Conservation (phyloP, 2,329 filamentous ascomycete species). For the Tricladium varicosporioides region DNA sequence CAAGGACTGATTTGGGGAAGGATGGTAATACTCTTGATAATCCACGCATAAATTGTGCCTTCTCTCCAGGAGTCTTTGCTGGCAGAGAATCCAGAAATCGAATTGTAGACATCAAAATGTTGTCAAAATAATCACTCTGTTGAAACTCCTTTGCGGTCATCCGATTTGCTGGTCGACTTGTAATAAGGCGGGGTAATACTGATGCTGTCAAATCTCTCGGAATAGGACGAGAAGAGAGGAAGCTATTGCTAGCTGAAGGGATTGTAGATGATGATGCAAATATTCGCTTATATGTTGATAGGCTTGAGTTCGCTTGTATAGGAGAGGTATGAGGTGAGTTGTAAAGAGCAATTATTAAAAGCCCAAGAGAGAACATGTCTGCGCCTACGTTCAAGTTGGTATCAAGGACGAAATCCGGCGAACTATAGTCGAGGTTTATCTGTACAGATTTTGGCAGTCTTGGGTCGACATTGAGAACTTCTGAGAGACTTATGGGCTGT, state of each 20-base stretch:
- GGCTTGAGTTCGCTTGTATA: conserved; percentile 74
- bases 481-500: conserved; percentile 75
- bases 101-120: conserved; percentile 92
- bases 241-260: conserved; percentile 80
- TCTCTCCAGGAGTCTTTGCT: conserved; percentile 87
- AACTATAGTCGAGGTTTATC: conserved; percentile 88
- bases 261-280: conserved; percentile 77
- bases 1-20: conserved; percentile 89
- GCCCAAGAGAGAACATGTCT: conserved; percentile 91
- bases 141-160: conserved; percentile 91
- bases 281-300: conserved; percentile 80
- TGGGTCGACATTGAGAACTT: conserved; percentile 82
- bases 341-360: conserved; percentile 86
- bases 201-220: conserved; percentile 74
- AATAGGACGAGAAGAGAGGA: conserved; percentile 73
- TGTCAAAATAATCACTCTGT: conserved; percentile 94
- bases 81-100: conserved; percentile 90
- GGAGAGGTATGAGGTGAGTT: conserved; percentile 92
- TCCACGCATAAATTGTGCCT: conserved; percentile 86
- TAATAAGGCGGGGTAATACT: conserved; percentile 83
- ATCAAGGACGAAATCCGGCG: conserved; percentile 92
- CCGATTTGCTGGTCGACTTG: conserved; percentile 80
- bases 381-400: conserved; percentile 79
- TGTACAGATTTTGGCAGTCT: conserved; percentile 80
- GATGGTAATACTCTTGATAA: conserved; percentile 83